Conservation (phyloP, 345 rosid species). For the Toxicodendron radicans region DNA sequence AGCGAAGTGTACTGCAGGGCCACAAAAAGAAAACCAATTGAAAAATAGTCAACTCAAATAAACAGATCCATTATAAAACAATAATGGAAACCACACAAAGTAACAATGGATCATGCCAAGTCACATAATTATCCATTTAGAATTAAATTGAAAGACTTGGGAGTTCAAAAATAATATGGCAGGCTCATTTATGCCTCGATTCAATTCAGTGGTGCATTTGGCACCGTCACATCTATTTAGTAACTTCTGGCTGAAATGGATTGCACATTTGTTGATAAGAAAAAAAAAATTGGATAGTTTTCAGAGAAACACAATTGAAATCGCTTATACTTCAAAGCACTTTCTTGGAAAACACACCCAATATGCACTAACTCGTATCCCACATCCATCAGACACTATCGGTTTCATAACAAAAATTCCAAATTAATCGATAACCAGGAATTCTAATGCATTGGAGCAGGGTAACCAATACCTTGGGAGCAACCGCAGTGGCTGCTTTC, state of each 20-base stretch:
- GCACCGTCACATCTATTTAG: too few relatives aligned
- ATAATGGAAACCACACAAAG: not conserved
- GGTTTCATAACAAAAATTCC: not conserved
- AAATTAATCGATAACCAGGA: not conserved
- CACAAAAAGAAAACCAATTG: not conserved
- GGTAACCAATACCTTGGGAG: constrained; percentile 68
- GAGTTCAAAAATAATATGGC: not conserved
- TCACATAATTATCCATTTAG: not conserved
- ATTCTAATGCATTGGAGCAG: not conserved
- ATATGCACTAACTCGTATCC: not conserved
- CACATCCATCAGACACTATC: not conserved
- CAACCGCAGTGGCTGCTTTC: constrained; percentile 83
- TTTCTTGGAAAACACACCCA: too few relatives aligned
- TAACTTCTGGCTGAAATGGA: too few relatives aligned
- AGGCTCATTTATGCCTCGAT: not conserved
- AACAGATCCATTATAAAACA: not conserved
- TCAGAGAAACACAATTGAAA: too few relatives aligned
- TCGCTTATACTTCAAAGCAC: too few relatives aligned
- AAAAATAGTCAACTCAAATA: not conserved
- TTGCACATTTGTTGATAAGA: not conserved
- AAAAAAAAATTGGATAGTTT: not conserved
- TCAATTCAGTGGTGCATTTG: not conserved
- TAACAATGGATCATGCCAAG: not conserved
- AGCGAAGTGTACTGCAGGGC: constrained; percentile 64
- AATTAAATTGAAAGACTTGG: not conserved